Evolutionary conservation across 2,329 filamentous ascomycete genomes (phyloP), one percentile per base, ranked within the genome.

Genomic region (Chaetomium sp.): DNA sequence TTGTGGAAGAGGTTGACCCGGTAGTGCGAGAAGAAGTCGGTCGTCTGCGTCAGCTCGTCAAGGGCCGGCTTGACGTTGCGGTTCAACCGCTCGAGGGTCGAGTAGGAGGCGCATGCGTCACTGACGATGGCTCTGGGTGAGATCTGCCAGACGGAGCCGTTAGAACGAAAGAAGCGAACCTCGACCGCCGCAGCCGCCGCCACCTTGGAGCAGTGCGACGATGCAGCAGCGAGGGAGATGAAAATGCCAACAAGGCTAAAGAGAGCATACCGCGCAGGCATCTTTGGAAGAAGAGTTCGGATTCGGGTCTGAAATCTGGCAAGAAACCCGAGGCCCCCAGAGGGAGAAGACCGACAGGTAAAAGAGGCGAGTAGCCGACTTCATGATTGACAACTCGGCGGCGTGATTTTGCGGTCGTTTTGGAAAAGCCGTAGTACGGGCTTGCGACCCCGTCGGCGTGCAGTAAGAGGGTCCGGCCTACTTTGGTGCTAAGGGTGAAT

Each of bases 21-120:
- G 80, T 98, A 99, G 78, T 98, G 93, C 60, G 94, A 94, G 79
- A 99, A 99, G 84, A 97, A 99, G 78, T 99, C 95, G 76, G 94
- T 96, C 60, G 90, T 87, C 71, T 87, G 87, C 0, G 92, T 96
- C 54, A 99, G 86, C 62, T 91, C 89, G 72, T 91, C 85, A 70
- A 99, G 80, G 60, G 88, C 85, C 21, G 93, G 91, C 72, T 89
- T 88, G 68, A 97, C 83, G 66, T 87, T 85, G 70, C 83, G 78
- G 78, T 98, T 99, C 61, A 99, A 83, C 49, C 83, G 81, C 75
- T 99, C 93, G 77, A 99, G 90, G 45, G 92, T 93, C 63, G 89
- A 88, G 78, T 96, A 99, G 63, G 94, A 97, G 67, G 92, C 92
- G 80, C 95, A 98, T 57, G 95, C 93, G 77, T 99, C 95, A 51